phyloP scores from a whole-genome alignment of 2,329 filamentous ascomycete species.

The Cladosporium sp. region DNA sequence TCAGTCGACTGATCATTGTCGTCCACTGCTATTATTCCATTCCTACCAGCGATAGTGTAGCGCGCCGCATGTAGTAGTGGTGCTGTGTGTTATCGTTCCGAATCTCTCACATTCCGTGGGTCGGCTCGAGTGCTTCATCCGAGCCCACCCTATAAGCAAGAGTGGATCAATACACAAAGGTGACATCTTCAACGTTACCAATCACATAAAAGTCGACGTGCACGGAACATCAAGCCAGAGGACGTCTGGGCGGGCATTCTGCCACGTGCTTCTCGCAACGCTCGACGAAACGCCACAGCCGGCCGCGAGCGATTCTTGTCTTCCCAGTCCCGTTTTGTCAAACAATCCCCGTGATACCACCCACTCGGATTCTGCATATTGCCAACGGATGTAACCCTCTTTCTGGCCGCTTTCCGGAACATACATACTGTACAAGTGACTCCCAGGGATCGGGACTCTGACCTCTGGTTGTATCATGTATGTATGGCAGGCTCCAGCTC shows the following conservation, averaged over 20 bases:
- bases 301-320: background rate
- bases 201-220: background rate
- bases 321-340: background rate
- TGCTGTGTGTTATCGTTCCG: background rate
- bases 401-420: background rate
- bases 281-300: constrained; percentile 14
- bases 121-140: background rate
- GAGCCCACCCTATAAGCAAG: background rate
- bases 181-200: background rate
- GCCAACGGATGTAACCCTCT: constrained; percentile 10
- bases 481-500: background rate
- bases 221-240: background rate
- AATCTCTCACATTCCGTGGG: background rate
- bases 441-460: background rate
- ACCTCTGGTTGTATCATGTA: background rate
- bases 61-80: background rate
- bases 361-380: background rate
- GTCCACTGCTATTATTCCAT: background rate
- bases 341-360: background rate
- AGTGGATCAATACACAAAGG: constrained; percentile 9
- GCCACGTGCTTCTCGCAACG: constrained; percentile 16
- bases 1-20: background rate
- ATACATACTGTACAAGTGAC: background rate
- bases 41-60: background rate
- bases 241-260: constrained; percentile 3